Base-by-base conservation (phyloP, 1,284 basidiomycete species). In the Papiliotrema terrestris region DNA sequence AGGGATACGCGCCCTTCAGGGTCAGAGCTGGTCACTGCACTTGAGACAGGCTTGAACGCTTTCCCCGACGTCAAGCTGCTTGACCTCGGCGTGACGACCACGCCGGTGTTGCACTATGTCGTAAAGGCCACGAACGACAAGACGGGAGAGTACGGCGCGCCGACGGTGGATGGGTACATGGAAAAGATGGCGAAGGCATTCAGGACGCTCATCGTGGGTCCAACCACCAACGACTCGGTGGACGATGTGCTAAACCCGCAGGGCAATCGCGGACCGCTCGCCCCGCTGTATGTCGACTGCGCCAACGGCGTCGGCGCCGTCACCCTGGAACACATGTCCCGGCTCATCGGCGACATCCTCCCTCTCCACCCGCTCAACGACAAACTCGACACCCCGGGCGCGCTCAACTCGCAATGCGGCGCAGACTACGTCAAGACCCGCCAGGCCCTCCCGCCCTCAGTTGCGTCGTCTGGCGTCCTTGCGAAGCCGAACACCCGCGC, bases 381-480 rank as follows among this genome's bases (percentile, higher is more conserved):
- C 2, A 80, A 82, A 23, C 84, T 82, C 45, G 80, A 81, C 15
- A 86, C 84, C 6, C 75, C 82, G 1, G 90, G 90, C 25, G 84
- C 84, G 0, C 83, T 98, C 60, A 98, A 98, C 78, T 81, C 85
- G 62, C 78, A 85, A 41, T 98, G 92, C 72, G 96, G 96, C 43
- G 96, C 96, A 45, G 96, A 99, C 78, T 98, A 83, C 71, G 96
- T 98, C 67, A 99, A 99, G 81, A 97, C 94, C 3, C 82, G 82
- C 45, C 93, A 98, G 77, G 85, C 81, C 58, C 78, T 91, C 2
- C 94, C 93, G 4, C 87, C 75, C 8, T 74, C 76, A 1, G 54
- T 75, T 22, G 65, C 63, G 14, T 47, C 56, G 6, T 37, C 66
- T 13, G 62, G 64, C 9, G 85, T 86, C 9, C 78, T 95, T 22